Evolutionary conservation across 768 basidiomycete species (phyloP).

Genomic region (Lepiota brunneoincarnata): DNA sequence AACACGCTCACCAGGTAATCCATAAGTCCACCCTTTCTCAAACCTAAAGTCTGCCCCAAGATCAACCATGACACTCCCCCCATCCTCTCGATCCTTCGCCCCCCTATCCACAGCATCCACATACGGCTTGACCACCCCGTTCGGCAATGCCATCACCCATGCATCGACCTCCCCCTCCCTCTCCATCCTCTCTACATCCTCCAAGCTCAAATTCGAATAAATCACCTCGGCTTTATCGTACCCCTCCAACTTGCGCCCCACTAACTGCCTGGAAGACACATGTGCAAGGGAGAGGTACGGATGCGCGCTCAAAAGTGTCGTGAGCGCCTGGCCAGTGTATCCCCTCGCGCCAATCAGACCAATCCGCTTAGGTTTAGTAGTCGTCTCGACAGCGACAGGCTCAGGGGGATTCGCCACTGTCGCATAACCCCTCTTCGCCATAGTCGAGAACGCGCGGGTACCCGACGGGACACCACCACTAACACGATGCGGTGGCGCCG

Average conservation of each 20-base stretch:
- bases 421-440: conserved; percentile 74
- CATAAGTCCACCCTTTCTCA: conserved; percentile 94
- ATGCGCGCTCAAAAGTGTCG: conserved; percentile 82
- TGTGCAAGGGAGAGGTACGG: conserved; percentile 89
- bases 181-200: conserved; percentile 88
- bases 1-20: conserved; percentile 87
- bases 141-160: conserved; percentile 99
- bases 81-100: conserved; percentile 50
- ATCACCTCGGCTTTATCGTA: conserved; percentile 69
- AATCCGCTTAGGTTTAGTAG: conserved; percentile 80
- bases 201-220: conserved; percentile 77
- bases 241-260: conserved; percentile 71
- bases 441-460: conserved; percentile 56
- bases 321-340: conserved; percentile 91
- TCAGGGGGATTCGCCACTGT: conserved; percentile 44
- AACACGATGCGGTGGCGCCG: conserved; percentile 55
- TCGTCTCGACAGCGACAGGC: conserved; percentile 25
- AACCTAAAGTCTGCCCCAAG: conserved; percentile 95
- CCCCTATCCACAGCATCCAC: conserved; percentile 91
- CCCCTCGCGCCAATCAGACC: conserved; percentile 95
- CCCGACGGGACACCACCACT: conserved; percentile 32
- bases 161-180: conserved; percentile 89
- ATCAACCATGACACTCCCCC: conserved; percentile 83
- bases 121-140: conserved; percentile 94
- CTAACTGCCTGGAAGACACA: conserved; percentile 94